Conservation (phyloP, 2,329 filamentous ascomycete species). For the Pseudocercospora fuligena region DNA sequence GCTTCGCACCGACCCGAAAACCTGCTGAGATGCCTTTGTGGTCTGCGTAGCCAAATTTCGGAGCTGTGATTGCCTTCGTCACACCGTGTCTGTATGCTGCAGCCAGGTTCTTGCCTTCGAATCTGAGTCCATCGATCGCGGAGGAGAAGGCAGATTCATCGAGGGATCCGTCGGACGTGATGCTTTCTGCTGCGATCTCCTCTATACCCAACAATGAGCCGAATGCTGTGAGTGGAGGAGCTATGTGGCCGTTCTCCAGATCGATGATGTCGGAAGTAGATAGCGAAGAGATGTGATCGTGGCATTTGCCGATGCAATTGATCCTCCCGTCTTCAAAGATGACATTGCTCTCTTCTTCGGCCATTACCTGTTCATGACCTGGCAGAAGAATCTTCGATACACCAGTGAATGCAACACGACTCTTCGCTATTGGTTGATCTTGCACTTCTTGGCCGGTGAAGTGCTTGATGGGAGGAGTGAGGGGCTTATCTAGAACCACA, state of each 20-base stretch:
- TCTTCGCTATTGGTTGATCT: slow-evolving; percentile 36
- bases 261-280: slow-evolving; percentile 45
- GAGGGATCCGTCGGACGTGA: slow-evolving; percentile 55
- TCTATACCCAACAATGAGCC: slow-evolving; percentile 65
- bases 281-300: slow-evolving; percentile 48
- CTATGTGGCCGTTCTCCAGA: slow-evolving; percentile 65
- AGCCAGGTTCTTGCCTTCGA: slow-evolving; percentile 47
- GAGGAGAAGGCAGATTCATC: slow-evolving; percentile 60
- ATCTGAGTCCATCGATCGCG: slow-evolving; percentile 53
- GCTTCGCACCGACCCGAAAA: slow-evolving; percentile 43
- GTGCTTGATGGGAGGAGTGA: slow-evolving; percentile 46
- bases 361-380: slow-evolving; percentile 44
- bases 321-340: slow-evolving; percentile 60
- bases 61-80: slow-evolving; percentile 46
- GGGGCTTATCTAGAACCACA: slow-evolving; percentile 60
- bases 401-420: slow-evolving; percentile 61
- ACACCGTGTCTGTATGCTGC: slow-evolving; percentile 46
- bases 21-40: slow-evolving; percentile 46
- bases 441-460: slow-evolving; percentile 47
- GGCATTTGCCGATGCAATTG: slow-evolving; percentile 61
- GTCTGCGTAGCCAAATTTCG: slow-evolving; percentile 35
- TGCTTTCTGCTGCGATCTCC: slow-evolving; percentile 63
- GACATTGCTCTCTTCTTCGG: slow-evolving; percentile 45
- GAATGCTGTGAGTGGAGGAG: slow-evolving; percentile 64
- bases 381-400: slow-evolving; percentile 59